Conservation (phyloP, 2,329 filamentous ascomycete species). For the Coniella lustricola region DNA sequence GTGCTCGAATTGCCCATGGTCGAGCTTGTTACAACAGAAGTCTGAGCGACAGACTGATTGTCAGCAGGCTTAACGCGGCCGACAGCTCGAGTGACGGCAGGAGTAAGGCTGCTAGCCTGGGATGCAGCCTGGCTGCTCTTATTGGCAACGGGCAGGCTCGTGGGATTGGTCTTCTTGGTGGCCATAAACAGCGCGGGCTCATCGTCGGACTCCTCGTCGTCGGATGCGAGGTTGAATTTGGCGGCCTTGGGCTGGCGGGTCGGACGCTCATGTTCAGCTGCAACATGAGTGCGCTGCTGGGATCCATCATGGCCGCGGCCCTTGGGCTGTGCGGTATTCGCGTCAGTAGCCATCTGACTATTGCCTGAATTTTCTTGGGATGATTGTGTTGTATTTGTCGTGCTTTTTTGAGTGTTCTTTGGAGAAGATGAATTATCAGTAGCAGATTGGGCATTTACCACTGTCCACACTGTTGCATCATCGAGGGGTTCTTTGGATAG, state of each 20-base stretch:
- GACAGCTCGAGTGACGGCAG: not conserved
- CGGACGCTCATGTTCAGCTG: not conserved
- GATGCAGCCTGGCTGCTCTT: too few relatives aligned
- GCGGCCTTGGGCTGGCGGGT: not conserved
- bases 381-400: not conserved
- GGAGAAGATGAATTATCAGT: not conserved
- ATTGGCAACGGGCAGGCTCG: too few relatives aligned
- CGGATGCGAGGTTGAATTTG: not conserved
- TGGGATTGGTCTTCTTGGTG: slow-evolving; percentile 11
- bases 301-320: not conserved
- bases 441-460: slow-evolving; percentile 21
- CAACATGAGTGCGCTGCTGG: not conserved
- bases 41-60: not conserved
- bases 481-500: slow-evolving; percentile 30
- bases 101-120: not conserved
- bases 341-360: not conserved
- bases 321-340: not conserved
- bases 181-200: slow-evolving; percentile 12
- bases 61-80: not conserved
- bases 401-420: not conserved
- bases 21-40: not conserved
- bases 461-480: slow-evolving; percentile 28
- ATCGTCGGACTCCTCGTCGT: slow-evolving; percentile 11
- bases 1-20: not conserved
- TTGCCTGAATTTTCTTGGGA: not conserved